Evolutionary conservation across 306 rosid genomes (phyloP).

Genomic region (Prunus padus): DNA sequence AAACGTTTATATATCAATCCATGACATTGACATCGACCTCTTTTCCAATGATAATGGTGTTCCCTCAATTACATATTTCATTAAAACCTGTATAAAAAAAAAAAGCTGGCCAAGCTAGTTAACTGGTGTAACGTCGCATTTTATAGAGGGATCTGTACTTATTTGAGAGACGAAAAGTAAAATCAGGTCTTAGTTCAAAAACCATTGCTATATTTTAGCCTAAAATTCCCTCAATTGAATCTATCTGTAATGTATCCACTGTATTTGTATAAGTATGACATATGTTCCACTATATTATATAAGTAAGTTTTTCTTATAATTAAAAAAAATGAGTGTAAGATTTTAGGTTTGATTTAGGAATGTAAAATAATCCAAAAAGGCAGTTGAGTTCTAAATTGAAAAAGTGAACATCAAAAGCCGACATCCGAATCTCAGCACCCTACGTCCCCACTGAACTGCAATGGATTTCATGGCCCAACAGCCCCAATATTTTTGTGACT

Average conservation of each 20-base stretch:
- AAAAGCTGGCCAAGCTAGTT: neutral
- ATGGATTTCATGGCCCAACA: constrained; percentile 25
- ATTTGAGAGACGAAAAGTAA: no score
- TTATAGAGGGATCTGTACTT: no score
- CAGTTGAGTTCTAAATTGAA: neutral
- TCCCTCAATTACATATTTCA: neutral
- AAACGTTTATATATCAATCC: neutral
- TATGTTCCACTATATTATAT: neutral
- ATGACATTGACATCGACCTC: neutral
- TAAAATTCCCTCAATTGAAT: no score
- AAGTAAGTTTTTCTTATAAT: neutral
- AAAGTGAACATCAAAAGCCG: constrained; percentile 19
- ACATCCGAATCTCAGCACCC: constrained; percentile 29
- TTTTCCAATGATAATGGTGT: neutral
- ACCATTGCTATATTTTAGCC: no score
- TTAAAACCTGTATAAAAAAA: neutral
- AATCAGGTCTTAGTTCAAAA: no score
- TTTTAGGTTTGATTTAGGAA: neutral
- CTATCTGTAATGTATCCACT: neutral
- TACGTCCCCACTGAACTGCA: constrained; percentile 13
- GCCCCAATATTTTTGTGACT: neutral
- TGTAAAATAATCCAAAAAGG: neutral
- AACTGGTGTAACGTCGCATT: neutral
- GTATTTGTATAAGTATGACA: neutral
- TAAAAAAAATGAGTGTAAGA: neutral